Base-by-base conservation (phyloP, 129 eudicot species). In the Arctium minus region DNA sequence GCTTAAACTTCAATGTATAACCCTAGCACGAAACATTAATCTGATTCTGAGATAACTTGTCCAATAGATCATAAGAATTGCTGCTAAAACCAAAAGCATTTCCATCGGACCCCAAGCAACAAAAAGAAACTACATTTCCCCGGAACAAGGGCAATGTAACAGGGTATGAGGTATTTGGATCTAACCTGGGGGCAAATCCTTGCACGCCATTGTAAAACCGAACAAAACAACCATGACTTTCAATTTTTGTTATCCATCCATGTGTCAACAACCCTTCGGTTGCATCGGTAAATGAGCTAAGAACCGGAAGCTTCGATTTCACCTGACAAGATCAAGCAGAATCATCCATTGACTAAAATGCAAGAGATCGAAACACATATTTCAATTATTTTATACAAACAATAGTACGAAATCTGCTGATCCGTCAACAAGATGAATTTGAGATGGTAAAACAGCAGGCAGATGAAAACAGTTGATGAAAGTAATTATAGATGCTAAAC, bases 211-310 rank as follows among this genome's bases (percentile, higher is more conserved):
- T 96, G 89, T 91, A 96, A 83, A 96, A 96, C 18, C 88, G 89
- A 64, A 96, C 97, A 88, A 88, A 96, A 89, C 99, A 96, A 39
- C 99, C 99, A 91, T 90, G 99, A 18, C 86, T 85, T 74, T 96
- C 99, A 48, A 93, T 92, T 83, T 91, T 96, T 11, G 97, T 89
- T 81, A 96, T 96, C 99, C 99, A 96, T 74, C 99, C 99, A 90
- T 96, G 97, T 15, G 99, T 96, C 79, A 86, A 82, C 81, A 96
- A 77, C 75, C 99, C 99, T 72, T 96, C 98, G 62, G 87, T 85
- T 35, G 97, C 99, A 84, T 96, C 99, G 13, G 94, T 90, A 88
- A 90, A 96, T 48, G 97, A 91, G 83, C 94, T 89, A 75, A 96
- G 85, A 83, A 96, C 89, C 11, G 80, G 76, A 74, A 91, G 94